Percentiles rank a stretch among this genome's conserved stretches.
phyloP scores from a whole-genome alignment of 108 stramenopile species.

The Cyclotella kingstonii region DNA sequence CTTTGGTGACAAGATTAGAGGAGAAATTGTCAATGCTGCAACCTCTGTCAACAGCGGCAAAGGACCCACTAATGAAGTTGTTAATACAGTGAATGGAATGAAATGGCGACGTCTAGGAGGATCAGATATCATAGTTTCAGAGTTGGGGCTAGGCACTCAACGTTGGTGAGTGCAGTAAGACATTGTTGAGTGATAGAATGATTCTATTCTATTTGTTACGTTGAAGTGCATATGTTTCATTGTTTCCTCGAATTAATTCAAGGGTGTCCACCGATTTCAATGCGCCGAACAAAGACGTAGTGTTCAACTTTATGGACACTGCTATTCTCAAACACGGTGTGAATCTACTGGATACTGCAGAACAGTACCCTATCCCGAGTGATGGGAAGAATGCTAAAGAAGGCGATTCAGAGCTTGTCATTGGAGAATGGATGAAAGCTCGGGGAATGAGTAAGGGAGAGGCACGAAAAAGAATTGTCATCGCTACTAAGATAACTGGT shows the following conservation, averaged over 20 bases:
- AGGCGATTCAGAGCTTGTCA: conserved; percentile 77
- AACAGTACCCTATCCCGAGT: conserved; percentile 87
- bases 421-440: conserved; percentile 83
- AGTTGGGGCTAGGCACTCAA: conserved; percentile 78
- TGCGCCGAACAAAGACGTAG: conserved; percentile 65
- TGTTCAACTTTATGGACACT: conserved; percentile 77
- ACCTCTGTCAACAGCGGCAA: conserved; percentile 16
- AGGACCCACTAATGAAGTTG: conserved; percentile 71
- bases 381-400: conserved; percentile 51
- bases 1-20: conserved; percentile 36
- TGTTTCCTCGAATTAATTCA: background rate
- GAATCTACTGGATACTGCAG: conserved; percentile 84
- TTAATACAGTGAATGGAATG: conserved; percentile 75
- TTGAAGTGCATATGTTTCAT: background rate
- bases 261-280: conserved; percentile 76
- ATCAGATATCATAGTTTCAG: conserved; percentile 78
- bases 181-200: background rate
- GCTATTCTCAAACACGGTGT: conserved; percentile 76
- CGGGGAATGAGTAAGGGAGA: conserved; percentile 52
- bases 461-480: conserved; percentile 67
- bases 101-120: conserved; percentile 73
- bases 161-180: conserved; percentile 50
- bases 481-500: conserved; percentile 89
- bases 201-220: background rate
- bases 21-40: conserved; percentile 23